phyloP scores from a whole-genome alignment of 176 grass and related monocot genomes.

The Alloteropsis semialata region DNA sequence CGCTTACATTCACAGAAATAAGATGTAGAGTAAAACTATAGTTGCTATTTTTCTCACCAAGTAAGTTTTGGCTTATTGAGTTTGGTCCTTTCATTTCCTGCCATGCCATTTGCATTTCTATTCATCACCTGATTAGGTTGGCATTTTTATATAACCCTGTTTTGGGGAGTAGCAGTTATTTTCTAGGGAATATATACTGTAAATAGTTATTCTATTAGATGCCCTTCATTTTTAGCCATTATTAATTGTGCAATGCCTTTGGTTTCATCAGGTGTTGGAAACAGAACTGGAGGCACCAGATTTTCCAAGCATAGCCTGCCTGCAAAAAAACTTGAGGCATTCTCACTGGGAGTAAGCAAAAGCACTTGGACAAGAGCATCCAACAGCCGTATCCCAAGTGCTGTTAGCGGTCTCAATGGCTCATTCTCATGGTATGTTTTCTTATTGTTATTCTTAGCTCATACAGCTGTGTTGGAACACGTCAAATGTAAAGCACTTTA shows the following conservation, averaged over 20 bases:
- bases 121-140: not conserved
- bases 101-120: not conserved
- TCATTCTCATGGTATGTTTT: constrained; percentile 48
- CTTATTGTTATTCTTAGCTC: not conserved
- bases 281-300: constrained; percentile 43
- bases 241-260: constrained; percentile 11
- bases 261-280: constrained; percentile 51
- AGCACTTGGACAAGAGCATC: constrained; percentile 29
- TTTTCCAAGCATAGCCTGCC: constrained; percentile 29
- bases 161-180: not conserved
- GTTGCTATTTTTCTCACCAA: not conserved
- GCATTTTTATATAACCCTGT: not conserved
- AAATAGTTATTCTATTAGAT: not conserved
- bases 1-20: not conserved
- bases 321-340: constrained; percentile 30
- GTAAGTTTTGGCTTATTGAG: constrained; percentile 3
- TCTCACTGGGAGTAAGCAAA: constrained; percentile 34
- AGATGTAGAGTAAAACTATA: not conserved
- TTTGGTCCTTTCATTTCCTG: not conserved
- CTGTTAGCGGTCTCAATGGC: constrained; percentile 41
- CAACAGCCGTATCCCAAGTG: constrained; percentile 16
- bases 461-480: not conserved
- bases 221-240: not conserved
- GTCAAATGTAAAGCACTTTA: not conserved
- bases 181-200: not conserved